Percentiles rank a stretch among this genome's conserved stretches.
Conservation (phyloP, 306 rosid species). For the Begonia fuchsioides region DNA sequence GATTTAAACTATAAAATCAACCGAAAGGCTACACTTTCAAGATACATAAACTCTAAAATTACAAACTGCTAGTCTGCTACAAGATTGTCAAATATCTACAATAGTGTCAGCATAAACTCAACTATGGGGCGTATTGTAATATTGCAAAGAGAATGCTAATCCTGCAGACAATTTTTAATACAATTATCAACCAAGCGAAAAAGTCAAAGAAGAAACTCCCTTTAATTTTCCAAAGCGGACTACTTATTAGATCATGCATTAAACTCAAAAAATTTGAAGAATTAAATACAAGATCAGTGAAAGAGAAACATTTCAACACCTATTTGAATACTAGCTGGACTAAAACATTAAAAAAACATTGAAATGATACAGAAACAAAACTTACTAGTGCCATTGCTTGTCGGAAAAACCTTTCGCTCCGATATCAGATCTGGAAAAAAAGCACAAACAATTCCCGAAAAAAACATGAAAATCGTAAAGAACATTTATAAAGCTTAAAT, state of each 20-base stretch:
- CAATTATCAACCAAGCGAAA: not conserved
- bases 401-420: slow-evolving; percentile 23
- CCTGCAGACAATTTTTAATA: not conserved
- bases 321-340: no score
- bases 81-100: not conserved
- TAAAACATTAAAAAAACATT: not conserved
- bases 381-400: slow-evolving; percentile 77
- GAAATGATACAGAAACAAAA: not conserved
- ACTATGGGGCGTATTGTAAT: not conserved
- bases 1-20: not conserved
- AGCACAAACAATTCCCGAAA: not conserved
- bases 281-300: no score
- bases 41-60: not conserved
- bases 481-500: not conserved
- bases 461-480: not conserved
- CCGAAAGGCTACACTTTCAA: no score
- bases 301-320: not conserved
- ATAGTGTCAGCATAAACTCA: no score
- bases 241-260: not conserved
- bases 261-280: no score
- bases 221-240: no score
- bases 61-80: not conserved
- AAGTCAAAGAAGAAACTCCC: not conserved
- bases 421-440: slow-evolving; percentile 32
- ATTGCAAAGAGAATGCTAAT: not conserved